phyloP scores from a whole-genome alignment of 2,329 filamentous ascomycete genomes.

The Ascosphaera apis region DNA sequence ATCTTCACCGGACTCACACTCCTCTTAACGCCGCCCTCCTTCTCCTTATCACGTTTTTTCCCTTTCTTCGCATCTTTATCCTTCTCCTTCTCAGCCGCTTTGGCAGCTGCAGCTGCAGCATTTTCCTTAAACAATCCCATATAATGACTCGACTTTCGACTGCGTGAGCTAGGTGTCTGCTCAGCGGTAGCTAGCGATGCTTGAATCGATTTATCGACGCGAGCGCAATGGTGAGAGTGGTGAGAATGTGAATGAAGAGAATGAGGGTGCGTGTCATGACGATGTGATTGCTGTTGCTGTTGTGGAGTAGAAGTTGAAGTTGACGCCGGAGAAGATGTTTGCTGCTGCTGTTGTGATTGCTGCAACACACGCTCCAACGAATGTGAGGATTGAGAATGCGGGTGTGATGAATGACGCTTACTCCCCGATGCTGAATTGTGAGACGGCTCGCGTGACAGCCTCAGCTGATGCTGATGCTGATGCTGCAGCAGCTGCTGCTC shows the following conservation, averaged over 20 bases:
- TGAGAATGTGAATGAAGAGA: slow-evolving; percentile 12
- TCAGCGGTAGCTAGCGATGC: slow-evolving; percentile 37
- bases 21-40: not conserved
- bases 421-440: no score
- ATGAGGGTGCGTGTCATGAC: slow-evolving; percentile 5
- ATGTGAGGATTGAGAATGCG: slow-evolving; percentile 1
- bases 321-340: not conserved
- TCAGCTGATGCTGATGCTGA: no score
- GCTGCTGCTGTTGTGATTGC: not conserved
- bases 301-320: slow-evolving; percentile 1
- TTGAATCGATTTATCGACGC: slow-evolving; percentile 39
- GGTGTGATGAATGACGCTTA: not conserved
- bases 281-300: slow-evolving; percentile 1
- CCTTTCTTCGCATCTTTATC: slow-evolving; percentile 15
- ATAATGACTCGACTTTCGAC: slow-evolving; percentile 42
- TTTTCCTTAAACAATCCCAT: slow-evolving; percentile 42
- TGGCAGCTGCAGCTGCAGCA: slow-evolving; percentile 29
- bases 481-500: not conserved
- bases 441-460: not conserved
- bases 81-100: slow-evolving; percentile 6
- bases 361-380: not conserved
- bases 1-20: not conserved
- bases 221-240: slow-evolving; percentile 20
- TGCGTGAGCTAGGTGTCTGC: slow-evolving; percentile 30
- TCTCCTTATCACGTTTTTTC: slow-evolving; percentile 22